Evolutionary conservation across 2,329 filamentous ascomycete genomes (phyloP).

Genomic region (Hawksworthiomyces lignivorus): DNA sequence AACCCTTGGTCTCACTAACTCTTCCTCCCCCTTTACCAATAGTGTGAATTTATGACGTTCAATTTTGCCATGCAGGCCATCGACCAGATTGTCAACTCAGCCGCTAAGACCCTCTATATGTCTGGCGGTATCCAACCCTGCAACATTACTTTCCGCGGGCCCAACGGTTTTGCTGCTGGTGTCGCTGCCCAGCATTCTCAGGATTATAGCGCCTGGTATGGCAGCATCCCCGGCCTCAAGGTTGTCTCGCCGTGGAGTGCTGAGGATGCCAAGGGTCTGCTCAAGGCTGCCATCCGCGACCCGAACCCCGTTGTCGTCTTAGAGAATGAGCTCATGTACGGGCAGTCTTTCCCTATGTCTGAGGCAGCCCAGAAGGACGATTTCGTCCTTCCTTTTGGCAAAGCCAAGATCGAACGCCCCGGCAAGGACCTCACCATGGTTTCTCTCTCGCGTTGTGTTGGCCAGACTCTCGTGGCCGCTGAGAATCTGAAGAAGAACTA

Average conservation of each 20-base stretch:
- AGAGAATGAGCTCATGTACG: slow-evolving; percentile 88
- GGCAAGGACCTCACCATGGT: slow-evolving; percentile 97
- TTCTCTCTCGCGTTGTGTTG: slow-evolving; percentile 88
- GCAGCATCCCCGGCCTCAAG: slow-evolving; percentile 94
- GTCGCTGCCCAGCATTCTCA: slow-evolving; percentile 97
- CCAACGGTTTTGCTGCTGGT: slow-evolving; percentile 95
- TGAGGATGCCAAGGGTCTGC: slow-evolving; percentile 94
- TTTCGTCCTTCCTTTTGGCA: slow-evolving; percentile 95
- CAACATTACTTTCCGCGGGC: slow-evolving; percentile 98
- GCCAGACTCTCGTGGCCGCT: slow-evolving; percentile 80
- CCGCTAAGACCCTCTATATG: slow-evolving; percentile 99
- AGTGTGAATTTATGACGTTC: slow-evolving; percentile 99
- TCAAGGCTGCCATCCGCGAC: slow-evolving; percentile 97
- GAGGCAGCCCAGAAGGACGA: slow-evolving; percentile 92
- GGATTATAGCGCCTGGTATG: slow-evolving; percentile 98
- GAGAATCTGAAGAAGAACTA: slow-evolving; percentile 94
- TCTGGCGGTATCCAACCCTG: slow-evolving; percentile 98
- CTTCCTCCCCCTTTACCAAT: slow-evolving; percentile 7
- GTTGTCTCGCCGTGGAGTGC: slow-evolving; percentile 94
- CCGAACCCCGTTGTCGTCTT: slow-evolving; percentile 93
- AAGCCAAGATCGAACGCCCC: slow-evolving; percentile 95
- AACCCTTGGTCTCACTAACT: not conserved
- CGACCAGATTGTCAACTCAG: slow-evolving; percentile 99
- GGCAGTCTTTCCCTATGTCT: slow-evolving; percentile 92
- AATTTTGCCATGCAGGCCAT: slow-evolving; percentile 99